Conservation (phyloP, 2,329 filamentous ascomycete species). For the Penicillium thymicola region DNA sequence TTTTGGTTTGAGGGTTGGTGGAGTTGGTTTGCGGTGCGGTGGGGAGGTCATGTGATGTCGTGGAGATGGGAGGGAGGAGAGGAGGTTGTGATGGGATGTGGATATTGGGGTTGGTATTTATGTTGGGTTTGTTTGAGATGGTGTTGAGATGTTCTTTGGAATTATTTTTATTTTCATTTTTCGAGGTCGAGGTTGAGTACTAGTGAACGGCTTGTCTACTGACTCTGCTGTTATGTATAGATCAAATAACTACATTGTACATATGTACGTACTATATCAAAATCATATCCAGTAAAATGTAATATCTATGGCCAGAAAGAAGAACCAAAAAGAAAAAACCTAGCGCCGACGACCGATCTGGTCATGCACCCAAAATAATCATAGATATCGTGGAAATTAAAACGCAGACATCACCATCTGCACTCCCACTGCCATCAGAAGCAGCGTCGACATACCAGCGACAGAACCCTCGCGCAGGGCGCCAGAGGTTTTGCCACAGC, state of each 20-base stretch:
- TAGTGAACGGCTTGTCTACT: neutral
- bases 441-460: slow-evolving; percentile 18
- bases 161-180: neutral
- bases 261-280: neutral
- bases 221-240: neutral
- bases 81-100: neutral
- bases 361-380: slow-evolving; percentile 11
- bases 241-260: neutral
- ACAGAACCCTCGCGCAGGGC: slow-evolving; percentile 22
- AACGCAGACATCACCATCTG: slow-evolving; percentile 25
- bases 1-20: neutral
- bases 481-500: slow-evolving; percentile 36
- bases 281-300: neutral
- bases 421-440: slow-evolving; percentile 23
- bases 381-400: slow-evolving; percentile 19
- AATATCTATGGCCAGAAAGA: neutral
- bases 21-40: neutral
- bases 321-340: neutral
- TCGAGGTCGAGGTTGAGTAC: neutral
- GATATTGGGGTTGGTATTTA: too few relatives aligned
- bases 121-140: neutral
- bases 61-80: neutral
- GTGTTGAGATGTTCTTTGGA: neutral
- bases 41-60: slow-evolving; percentile 11
- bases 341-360: slow-evolving; percentile 7